These are phyloP conservation scores for Alternaria sp. DNA, from an alignment of 2,329 filamentous ascomycete species.

Conservation along the genomic window DNA sequence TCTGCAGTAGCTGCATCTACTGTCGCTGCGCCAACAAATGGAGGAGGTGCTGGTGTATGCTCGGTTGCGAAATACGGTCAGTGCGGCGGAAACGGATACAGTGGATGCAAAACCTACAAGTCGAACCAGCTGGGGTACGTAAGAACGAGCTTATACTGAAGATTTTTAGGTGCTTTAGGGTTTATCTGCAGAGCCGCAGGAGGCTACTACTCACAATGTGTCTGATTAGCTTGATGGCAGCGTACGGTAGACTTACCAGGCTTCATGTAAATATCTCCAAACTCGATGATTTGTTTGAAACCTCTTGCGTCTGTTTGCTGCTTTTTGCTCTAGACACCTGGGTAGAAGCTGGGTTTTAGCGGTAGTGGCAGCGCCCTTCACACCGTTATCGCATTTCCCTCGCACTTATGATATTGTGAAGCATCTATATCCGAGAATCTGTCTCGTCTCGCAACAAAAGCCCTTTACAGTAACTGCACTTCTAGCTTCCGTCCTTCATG, in stretches of 20 bases:
- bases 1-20: constrained; percentile 18
- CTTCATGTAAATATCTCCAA: constrained; percentile 5
- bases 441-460: background rate
- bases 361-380: background rate
- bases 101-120: constrained; percentile 20
- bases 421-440: background rate
- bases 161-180: constrained; percentile 12
- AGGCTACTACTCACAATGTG: constrained; percentile 16
- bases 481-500: background rate
- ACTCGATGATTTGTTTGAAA: background rate
- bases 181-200: constrained; percentile 12
- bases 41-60: constrained; percentile 25
- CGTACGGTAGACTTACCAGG: background rate
- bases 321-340: constrained; percentile 10
- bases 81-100: constrained; percentile 41
- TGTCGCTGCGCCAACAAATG: constrained; percentile 26
- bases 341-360: background rate
- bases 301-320: background rate
- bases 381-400: background rate
- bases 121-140: background rate
- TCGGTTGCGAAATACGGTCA: constrained; percentile 39
- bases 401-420: background rate
- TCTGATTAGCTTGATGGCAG: background rate
- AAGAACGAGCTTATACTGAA: background rate
- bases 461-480: background rate